These are phyloP conservation scores for Avena sativa DNA, from an alignment of 176 grass and related monocot genomes.

Conservation along the genomic window DNA sequence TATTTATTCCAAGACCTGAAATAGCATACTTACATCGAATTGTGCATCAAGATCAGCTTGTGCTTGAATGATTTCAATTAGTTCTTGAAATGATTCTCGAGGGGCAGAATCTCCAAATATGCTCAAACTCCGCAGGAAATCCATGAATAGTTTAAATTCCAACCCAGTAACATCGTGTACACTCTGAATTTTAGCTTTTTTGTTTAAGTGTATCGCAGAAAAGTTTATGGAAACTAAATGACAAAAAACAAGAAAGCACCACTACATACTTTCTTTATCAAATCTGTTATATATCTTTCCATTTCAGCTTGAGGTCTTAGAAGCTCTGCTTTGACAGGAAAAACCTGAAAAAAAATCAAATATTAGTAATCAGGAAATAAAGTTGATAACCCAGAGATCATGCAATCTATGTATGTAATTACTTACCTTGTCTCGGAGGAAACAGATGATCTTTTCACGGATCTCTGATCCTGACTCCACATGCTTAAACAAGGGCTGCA, in stretches of 20 bases:
- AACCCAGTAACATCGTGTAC: slow-evolving; percentile 92
- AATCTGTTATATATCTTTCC: slow-evolving; percentile 97
- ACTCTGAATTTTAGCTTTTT: slow-evolving; percentile 62
- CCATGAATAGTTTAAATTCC: slow-evolving; percentile 98
- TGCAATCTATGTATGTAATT: slow-evolving; percentile 5
- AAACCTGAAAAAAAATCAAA: slow-evolving; percentile 68
- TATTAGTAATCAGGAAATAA: slow-evolving; percentile 10
- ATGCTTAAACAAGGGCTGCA: slow-evolving; percentile 96
- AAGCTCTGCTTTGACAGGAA: slow-evolving; percentile 93
- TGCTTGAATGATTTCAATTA: slow-evolving; percentile 98
- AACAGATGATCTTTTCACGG: slow-evolving; percentile 95
- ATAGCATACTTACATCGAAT: slow-evolving; percentile 77
- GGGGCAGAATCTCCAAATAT: slow-evolving; percentile 90
- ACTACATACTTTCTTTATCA: slow-evolving; percentile 85
- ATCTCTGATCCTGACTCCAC: slow-evolving; percentile 91
- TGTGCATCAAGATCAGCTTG: slow-evolving; percentile 95
- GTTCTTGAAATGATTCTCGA: slow-evolving; percentile 85
- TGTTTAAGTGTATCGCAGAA: slow-evolving; percentile 28
- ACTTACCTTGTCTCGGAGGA: slow-evolving; percentile 97
- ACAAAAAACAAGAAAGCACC: slow-evolving; percentile 27
- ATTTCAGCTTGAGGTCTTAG: slow-evolving; percentile 91
- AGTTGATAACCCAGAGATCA: slow-evolving; percentile 12
- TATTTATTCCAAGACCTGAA: slow-evolving; percentile 24
- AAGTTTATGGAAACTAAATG: slow-evolving; percentile 27
- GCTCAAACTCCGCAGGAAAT: slow-evolving; percentile 91